These are phyloP conservation scores for Exophiala mesophila DNA, from an alignment of 2,329 filamentous ascomycete species.

Conservation along the genomic window DNA sequence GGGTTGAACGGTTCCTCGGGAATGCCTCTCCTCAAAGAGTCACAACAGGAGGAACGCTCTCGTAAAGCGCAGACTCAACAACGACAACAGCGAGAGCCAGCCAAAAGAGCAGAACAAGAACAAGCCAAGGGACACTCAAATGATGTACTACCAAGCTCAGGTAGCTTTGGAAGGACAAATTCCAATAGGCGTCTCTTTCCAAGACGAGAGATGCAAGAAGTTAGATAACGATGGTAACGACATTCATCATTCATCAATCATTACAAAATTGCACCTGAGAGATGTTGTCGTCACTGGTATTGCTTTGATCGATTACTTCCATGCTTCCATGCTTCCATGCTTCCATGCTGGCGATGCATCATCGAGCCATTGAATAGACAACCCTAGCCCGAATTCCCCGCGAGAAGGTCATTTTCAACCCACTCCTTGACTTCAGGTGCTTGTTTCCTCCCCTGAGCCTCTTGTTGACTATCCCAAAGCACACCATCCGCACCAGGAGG, in stretches of 20 bases:
- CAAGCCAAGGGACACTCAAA: slow-evolving; percentile 1
- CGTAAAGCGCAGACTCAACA: not conserved
- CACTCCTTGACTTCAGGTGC: slow-evolving; percentile 50
- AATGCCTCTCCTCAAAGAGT: slow-evolving; percentile 11
- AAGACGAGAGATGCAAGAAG: slow-evolving; percentile 22
- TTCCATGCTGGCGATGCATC: too few relatives aligned
- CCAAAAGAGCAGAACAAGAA: not conserved
- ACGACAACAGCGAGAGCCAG: not conserved
- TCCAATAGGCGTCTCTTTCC: slow-evolving; percentile 6
- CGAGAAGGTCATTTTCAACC: slow-evolving; percentile 25
- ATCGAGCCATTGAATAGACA: too few relatives aligned
- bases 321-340: too few relatives aligned
- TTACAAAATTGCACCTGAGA: too few relatives aligned
- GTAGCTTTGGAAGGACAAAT: not conserved
- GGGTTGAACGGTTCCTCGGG: too few relatives aligned
- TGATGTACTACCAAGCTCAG: not conserved
- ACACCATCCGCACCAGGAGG: slow-evolving; percentile 32
- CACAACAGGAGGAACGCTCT: slow-evolving; percentile 4
- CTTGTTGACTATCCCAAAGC: slow-evolving; percentile 38
- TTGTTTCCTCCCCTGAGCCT: slow-evolving; percentile 37
- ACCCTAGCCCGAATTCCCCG: too few relatives aligned
- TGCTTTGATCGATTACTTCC: too few relatives aligned
- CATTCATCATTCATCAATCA: too few relatives aligned
- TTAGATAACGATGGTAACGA: slow-evolving; percentile 15
- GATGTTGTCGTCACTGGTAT: too few relatives aligned